These are phyloP conservation scores for Mantamonas sphyraenae DNA, from an alignment of 78 protist genomes.

Conservation along the genomic window DNA sequence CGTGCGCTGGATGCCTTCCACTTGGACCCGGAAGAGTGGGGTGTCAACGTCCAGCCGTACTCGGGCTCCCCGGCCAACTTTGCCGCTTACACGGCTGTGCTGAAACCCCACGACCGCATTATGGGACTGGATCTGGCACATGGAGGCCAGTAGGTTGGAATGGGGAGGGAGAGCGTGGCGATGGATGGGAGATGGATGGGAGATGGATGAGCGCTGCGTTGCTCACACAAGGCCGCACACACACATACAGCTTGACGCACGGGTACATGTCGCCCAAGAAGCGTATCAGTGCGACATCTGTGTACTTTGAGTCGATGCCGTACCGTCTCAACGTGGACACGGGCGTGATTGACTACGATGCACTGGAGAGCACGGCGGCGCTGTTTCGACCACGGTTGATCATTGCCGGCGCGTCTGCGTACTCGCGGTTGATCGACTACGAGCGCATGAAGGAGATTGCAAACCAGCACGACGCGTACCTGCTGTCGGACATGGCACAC, in stretches of 20 bases:
- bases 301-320: constrained; percentile 76
- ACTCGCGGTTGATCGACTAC: constrained; percentile 62
- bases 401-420: constrained; percentile 78
- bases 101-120: constrained; percentile 70
- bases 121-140: constrained; percentile 66
- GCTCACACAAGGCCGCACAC: too few species aligned
- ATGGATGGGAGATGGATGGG: too few species aligned
- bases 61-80: constrained; percentile 76
- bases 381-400: constrained; percentile 69
- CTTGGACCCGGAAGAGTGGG: constrained; percentile 68
- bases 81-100: constrained; percentile 59
- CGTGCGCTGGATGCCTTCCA: constrained; percentile 71
- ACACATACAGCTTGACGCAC: constrained; percentile 49
- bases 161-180: too few species aligned
- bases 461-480: constrained; percentile 49
- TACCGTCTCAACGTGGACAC: constrained; percentile 57
- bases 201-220: too few species aligned
- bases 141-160: constrained; percentile 48
- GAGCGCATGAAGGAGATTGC: constrained; percentile 16
- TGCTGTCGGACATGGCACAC: constrained; percentile 83
- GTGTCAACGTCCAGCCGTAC: constrained; percentile 83
- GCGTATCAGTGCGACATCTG: constrained; percentile 49
- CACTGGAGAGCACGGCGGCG: constrained; percentile 27
- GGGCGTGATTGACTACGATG: constrained; percentile 75
- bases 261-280: constrained; percentile 47